Evolutionary conservation across 768 basidiomycete genomes (phyloP), one percentile per base, ranked within the genome.

Genomic region (Cyclocybe aegerita): DNA sequence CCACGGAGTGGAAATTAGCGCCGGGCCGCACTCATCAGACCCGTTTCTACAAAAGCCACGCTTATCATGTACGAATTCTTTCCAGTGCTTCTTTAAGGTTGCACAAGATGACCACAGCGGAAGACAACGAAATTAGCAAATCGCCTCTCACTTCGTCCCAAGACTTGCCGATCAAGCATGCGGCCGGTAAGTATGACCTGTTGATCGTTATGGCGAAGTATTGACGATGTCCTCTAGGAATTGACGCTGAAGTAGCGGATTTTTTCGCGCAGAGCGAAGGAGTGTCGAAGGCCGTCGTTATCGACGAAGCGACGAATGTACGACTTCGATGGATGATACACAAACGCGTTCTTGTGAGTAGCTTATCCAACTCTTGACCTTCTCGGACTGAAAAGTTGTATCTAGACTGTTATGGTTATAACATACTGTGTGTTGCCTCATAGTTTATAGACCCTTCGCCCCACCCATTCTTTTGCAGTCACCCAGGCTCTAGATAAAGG

Each of bases 401-500:
- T 31, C 12, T 39, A 71, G 71, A 56, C 46, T 41, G 70, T 77
- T 31, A 78, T 78, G 77, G 70, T 78, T 30, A 54, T 75, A 29
- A 76, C 75, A 12, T 76, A 77, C 57, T 77, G 71, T 72, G 43
- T 62, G 64, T 37, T 14, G 8, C 8, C 39, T 4, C 4, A 11
- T 1, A 3, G 14, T 43, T 34, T 44, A 31, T n/a, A 10, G 12
- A 12, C 15, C 32, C 29, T 7, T n/a, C 32, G 4, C 9, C 37
- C 34, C 11, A 51, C 34, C 11, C 7, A 14, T 2, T 34, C 11
- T 12, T n/a, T 38, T 43, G 12, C 37, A 73, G 73, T 74, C 44
- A 70, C 69, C 7, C 77, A 78, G 56, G 71, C 72, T 16, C 59
- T 78, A 44, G 76, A 78, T 59, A 77, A 78, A 61, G 74, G 74